Evolutionary conservation across 2,329 filamentous ascomycete genomes (phyloP).

Genomic region (Alternaria angustiovoidea): DNA sequence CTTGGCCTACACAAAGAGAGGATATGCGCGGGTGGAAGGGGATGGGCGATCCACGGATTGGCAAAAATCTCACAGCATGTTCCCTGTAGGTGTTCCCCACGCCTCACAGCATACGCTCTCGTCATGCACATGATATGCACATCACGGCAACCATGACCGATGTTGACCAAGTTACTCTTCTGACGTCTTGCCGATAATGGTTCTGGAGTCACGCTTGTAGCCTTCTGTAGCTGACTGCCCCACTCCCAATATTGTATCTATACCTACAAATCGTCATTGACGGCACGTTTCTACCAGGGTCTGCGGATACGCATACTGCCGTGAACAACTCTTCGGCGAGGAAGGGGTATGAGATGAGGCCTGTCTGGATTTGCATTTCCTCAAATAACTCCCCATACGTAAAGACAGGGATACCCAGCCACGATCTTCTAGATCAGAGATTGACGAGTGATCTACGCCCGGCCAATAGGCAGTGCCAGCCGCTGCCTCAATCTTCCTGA

Average conservation of each 20-base stretch:
- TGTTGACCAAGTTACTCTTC: slow-evolving; percentile 22
- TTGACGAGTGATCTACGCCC: slow-evolving; percentile 45
- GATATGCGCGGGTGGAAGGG: slow-evolving; percentile 34
- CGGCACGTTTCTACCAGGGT: slow-evolving; percentile 25
- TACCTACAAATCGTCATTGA: slow-evolving; percentile 18
- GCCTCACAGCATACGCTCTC: slow-evolving; percentile 9
- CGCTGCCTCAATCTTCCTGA: slow-evolving; percentile 29
- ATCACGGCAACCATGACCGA: slow-evolving; percentile 39
- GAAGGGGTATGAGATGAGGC: slow-evolving; percentile 3
- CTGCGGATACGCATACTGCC: slow-evolving; percentile 21
- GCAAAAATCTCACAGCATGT: slow-evolving; percentile 16
- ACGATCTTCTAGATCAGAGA: slow-evolving; percentile 47
- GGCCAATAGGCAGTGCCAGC: slow-evolving; percentile 36
- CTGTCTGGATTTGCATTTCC: slow-evolving; percentile 15
- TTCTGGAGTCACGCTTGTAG: slow-evolving; percentile 26
- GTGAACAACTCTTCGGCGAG: slow-evolving; percentile 1
- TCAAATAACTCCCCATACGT: slow-evolving; percentile 10
- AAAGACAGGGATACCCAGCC: slow-evolving; percentile 34
- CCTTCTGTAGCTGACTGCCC: slow-evolving; percentile 23
- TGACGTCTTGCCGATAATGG: slow-evolving; percentile 33
- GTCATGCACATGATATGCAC: slow-evolving; percentile 27
- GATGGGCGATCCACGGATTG: slow-evolving; percentile 25
- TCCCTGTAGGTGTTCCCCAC: slow-evolving; percentile 28
- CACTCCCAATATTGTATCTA: slow-evolving; percentile 23
- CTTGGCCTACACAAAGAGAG: slow-evolving; percentile 19